Evolutionary conservation across 2,329 filamentous ascomycete genomes (phyloP).

Genomic region (Fusarium equiseti): DNA sequence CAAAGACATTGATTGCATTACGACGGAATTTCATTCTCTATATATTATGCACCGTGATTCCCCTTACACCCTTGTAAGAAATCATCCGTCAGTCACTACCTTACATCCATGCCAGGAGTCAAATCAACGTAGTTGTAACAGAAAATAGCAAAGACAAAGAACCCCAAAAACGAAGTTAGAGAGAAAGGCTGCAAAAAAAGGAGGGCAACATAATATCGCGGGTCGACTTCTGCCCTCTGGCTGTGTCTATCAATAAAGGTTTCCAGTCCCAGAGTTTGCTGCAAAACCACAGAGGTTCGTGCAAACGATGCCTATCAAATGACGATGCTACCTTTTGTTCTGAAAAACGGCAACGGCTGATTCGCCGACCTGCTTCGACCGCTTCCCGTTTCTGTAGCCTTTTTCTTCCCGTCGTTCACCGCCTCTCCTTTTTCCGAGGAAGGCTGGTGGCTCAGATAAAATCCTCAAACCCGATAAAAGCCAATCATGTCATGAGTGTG

Average conservation of each 20-base stretch:
- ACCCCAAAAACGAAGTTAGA: slow-evolving; percentile 41
- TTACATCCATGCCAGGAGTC: slow-evolving; percentile 44
- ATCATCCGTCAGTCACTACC: slow-evolving; percentile 43
- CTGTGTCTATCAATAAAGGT: slow-evolving; percentile 48
- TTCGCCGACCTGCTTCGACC: slow-evolving; percentile 45
- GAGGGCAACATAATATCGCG: slow-evolving; percentile 44
- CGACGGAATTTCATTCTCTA: slow-evolving; percentile 47
- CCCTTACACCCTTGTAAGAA: slow-evolving; percentile 43
- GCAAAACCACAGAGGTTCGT: slow-evolving; percentile 40
- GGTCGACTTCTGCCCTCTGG: slow-evolving; percentile 44
- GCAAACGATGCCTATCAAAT: slow-evolving; percentile 48
- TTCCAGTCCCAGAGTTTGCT: slow-evolving; percentile 45
- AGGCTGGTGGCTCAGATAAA: slow-evolving; percentile 43
- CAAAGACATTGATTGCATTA: slow-evolving; percentile 34
- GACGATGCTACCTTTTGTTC: slow-evolving; percentile 45
- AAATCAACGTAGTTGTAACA: slow-evolving; percentile 38
- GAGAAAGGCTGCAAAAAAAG: slow-evolving; percentile 43
- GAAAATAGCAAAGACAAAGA: slow-evolving; percentile 38
- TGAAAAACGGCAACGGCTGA: slow-evolving; percentile 46
- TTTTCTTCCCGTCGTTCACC: slow-evolving; percentile 44
- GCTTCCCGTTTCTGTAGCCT: slow-evolving; percentile 47
- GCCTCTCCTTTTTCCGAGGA: slow-evolving; percentile 34
- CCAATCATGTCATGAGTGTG: slow-evolving; percentile 46
- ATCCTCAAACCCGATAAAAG: slow-evolving; percentile 41
- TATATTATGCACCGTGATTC: slow-evolving; percentile 48